A percentile compares a stretch with the other conserved stretches of the same genome.
phyloP scores from a whole-genome alignment of 495 filamentous ascomycete species.

The Aspergillus olivimuriae region DNA sequence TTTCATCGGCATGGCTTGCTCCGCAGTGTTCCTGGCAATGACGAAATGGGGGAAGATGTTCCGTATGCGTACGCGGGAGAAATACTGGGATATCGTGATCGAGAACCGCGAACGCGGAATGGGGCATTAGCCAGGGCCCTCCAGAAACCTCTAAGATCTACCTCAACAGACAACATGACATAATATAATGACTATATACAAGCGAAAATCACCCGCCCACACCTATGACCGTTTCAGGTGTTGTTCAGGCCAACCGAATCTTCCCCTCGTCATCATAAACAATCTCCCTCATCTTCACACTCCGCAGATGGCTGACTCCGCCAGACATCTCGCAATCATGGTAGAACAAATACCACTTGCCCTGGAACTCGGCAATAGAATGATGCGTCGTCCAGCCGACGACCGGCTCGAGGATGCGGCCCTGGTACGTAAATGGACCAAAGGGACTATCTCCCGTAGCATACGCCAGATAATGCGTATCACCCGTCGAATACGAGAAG shows the following conservation, averaged over 20 bases:
- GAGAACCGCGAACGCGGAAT: conserved; percentile 37
- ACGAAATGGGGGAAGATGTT: conserved; percentile 47
- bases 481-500: conserved; percentile 70
- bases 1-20: conserved; percentile 51
- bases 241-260: conserved; percentile 40
- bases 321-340: conserved; percentile 60
- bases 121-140: conserved; percentile 30
- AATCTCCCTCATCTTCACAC: conserved; percentile 66
- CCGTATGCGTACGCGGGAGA: conserved; percentile 32
- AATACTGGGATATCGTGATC: conserved; percentile 35
- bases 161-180: background rate
- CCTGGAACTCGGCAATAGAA: conserved; percentile 66
- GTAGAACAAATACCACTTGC: conserved; percentile 65
- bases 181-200: conserved; percentile 1
- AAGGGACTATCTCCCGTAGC: conserved; percentile 52
- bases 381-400: conserved; percentile 76
- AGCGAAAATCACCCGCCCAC: background rate
- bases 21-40: conserved; percentile 48
- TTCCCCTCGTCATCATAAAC: conserved; percentile 58
- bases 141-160: too few relatives aligned
- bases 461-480: conserved; percentile 66
- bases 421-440: conserved; percentile 65
- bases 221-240: background rate
- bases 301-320: conserved; percentile 59
- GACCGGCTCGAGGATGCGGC: conserved; percentile 66